These are phyloP conservation scores for Malassezia dermatis DNA, from an alignment of 1,284 basidiomycete genomes.

Conservation along the genomic window DNA sequence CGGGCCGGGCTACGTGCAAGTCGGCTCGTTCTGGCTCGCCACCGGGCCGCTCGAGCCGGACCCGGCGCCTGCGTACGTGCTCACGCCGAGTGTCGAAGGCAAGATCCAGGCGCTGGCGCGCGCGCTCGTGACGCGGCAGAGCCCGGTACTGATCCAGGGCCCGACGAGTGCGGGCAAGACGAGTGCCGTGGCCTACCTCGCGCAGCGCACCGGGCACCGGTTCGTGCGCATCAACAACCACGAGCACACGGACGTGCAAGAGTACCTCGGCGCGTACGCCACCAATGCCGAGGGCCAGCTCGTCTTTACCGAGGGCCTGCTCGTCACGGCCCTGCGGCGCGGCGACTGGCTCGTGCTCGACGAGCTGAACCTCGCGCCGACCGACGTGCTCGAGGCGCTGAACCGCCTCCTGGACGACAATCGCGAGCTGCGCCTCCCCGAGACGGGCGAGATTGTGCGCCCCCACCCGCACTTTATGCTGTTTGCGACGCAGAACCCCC, in stretches of 20 bases:
- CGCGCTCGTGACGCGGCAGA: slow-evolving; percentile 75
- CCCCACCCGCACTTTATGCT: slow-evolving; percentile 96
- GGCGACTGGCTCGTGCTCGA: slow-evolving; percentile 99
- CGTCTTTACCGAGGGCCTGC: slow-evolving; percentile 76
- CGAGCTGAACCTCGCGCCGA: slow-evolving; percentile 93
- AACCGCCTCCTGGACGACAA: slow-evolving; percentile 96
- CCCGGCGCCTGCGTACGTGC: slow-evolving; percentile 67
- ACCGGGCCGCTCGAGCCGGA: slow-evolving; percentile 58
- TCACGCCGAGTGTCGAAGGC: slow-evolving; percentile 89
- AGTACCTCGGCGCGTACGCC: slow-evolving; percentile 93
- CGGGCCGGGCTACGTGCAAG: slow-evolving; percentile 54
- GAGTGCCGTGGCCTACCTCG: slow-evolving; percentile 90
- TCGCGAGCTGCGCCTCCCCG: slow-evolving; percentile 86
- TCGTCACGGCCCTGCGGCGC: slow-evolving; percentile 79
- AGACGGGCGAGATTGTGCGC: slow-evolving; percentile 85
- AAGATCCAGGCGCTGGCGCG: slow-evolving; percentile 87
- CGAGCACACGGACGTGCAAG: slow-evolving; percentile 95
- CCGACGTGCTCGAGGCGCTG: slow-evolving; percentile 92
- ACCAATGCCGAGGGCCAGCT: slow-evolving; percentile 85
- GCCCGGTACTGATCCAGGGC: slow-evolving; percentile 93
- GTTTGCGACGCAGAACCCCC: slow-evolving; percentile 96
- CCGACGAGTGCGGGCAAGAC: slow-evolving; percentile 98
- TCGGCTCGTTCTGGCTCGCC: slow-evolving; percentile 84
- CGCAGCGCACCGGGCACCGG: slow-evolving; percentile 79
- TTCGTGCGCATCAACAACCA: slow-evolving; percentile 99